phyloP scores from a whole-genome alignment of 352 stramenopile genomes.

The Pythium biforme region DNA sequence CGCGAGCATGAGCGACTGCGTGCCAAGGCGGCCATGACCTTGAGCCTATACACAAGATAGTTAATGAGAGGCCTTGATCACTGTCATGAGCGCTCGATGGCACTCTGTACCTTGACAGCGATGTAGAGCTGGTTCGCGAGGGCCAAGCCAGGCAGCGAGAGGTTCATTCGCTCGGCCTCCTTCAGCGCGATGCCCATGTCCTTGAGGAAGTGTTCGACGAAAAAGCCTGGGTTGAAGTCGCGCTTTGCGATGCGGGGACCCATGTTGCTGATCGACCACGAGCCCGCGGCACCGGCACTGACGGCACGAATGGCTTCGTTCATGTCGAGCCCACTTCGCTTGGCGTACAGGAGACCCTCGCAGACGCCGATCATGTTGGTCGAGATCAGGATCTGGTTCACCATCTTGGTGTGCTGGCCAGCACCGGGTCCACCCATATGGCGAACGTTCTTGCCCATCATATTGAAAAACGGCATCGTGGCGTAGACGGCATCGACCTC shows the following conservation, averaged over 20 bases:
- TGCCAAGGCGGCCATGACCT: constrained; percentile 76
- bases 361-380: constrained; percentile 90
- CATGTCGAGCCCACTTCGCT: constrained; percentile 85
- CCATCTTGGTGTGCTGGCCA: constrained; percentile 91
- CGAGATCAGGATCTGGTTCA: constrained; percentile 90
- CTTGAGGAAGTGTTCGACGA: constrained; percentile 92
- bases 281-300: constrained; percentile 81
- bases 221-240: constrained; percentile 89
- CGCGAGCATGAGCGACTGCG: constrained; percentile 84
- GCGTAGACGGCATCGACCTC: constrained; percentile 80
- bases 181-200: constrained; percentile 90
- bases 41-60: constrained; percentile 50
- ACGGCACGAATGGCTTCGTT: constrained; percentile 86
- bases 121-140: constrained; percentile 87
- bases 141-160: constrained; percentile 81
- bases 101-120: constrained; percentile 57
- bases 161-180: constrained; percentile 82
- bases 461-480: constrained; percentile 83
- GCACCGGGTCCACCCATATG: constrained; percentile 84
- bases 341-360: constrained; percentile 87
- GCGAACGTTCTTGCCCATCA: constrained; percentile 89
- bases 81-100: background rate
- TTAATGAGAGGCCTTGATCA: background rate
- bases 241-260: constrained; percentile 86
- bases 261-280: constrained; percentile 90